A percentile compares a stretch with the other conserved stretches of the same genome.
These are phyloP conservation scores for Agastache rugosa DNA, from an alignment of 257 asterid species.

Conservation along the genomic window DNA sequence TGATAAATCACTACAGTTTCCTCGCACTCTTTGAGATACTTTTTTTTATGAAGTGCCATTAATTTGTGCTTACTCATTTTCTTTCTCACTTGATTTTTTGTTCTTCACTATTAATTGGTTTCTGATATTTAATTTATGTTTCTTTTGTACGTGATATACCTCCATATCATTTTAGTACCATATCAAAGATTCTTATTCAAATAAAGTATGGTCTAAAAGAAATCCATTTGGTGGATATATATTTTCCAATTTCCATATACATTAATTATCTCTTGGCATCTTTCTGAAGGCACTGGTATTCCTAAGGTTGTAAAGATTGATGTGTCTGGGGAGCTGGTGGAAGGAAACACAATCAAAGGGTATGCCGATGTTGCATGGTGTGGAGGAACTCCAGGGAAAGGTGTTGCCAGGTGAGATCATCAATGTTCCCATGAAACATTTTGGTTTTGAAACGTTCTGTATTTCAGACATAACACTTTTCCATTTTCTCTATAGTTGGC, in stretches of 20 bases:
- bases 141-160: neutral
- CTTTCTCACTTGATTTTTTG: conserved; percentile 1
- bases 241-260: conserved; percentile 17
- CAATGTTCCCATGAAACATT: conserved; percentile 28
- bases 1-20: conserved; percentile 15
- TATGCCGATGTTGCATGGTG: conserved; percentile 93
- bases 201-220: conserved; percentile 18
- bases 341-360: conserved; percentile 82
- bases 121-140: neutral
- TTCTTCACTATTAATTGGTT: conserved; percentile 9
- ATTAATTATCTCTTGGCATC: conserved; percentile 32
- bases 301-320: conserved; percentile 92
- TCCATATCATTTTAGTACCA: too few relatives aligned
- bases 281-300: conserved; percentile 76
- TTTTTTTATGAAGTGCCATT: neutral
- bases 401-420: conserved; percentile 84
- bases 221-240: conserved; percentile 24
- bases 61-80: neutral
- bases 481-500: conserved; percentile 69
- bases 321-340: conserved; percentile 81
- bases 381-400: conserved; percentile 95
- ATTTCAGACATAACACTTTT: conserved; percentile 7
- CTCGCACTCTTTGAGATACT: conserved; percentile 2
- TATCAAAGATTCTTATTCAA: neutral
- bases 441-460: conserved; percentile 26